These are phyloP conservation scores for Quercus bicolor DNA, from an alignment of 306 rosid genomes.

Conservation along the genomic window DNA sequence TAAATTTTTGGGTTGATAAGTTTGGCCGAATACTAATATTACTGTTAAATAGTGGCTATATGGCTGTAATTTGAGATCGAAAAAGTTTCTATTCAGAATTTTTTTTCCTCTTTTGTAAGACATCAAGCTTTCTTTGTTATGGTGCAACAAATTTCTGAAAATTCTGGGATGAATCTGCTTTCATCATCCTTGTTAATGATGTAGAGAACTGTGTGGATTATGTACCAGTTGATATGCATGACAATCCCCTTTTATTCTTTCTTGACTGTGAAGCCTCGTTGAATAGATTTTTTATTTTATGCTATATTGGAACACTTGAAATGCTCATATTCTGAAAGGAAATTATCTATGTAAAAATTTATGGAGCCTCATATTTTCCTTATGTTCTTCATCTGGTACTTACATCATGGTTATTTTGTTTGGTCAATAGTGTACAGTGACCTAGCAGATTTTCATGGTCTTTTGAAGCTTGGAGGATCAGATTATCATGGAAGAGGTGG, in stretches of 20 bases:
- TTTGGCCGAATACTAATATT: too few species aligned
- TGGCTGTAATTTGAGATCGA: too few species aligned
- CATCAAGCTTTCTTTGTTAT: too few species aligned
- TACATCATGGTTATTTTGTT: slow-evolving; percentile 10
- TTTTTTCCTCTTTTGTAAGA: too few species aligned
- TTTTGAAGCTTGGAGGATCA: slow-evolving; percentile 91
- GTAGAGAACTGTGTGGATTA: neutral
- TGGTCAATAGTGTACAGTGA: slow-evolving; percentile 68
- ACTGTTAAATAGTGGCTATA: too few species aligned
- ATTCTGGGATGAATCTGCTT: neutral
- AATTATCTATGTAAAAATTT: slow-evolving; percentile 3
- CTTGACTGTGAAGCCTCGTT: neutral
- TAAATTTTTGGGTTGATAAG: too few species aligned
- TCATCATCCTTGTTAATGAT: neutral
- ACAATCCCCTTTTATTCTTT: neutral
- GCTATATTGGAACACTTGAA: neutral
- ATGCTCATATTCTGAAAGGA: neutral
- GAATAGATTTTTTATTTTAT: neutral
- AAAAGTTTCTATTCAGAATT: too few species aligned
- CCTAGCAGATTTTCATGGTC: slow-evolving; percentile 69
- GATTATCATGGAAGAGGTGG: slow-evolving; percentile 94
- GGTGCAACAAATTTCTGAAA: neutral
- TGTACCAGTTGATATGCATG: neutral
- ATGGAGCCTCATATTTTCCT: slow-evolving; percentile 2
- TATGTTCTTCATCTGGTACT: neutral